phyloP scores from a whole-genome alignment of 192 early-diverging fungal genomes.

The Ambispora gerdemannii region DNA sequence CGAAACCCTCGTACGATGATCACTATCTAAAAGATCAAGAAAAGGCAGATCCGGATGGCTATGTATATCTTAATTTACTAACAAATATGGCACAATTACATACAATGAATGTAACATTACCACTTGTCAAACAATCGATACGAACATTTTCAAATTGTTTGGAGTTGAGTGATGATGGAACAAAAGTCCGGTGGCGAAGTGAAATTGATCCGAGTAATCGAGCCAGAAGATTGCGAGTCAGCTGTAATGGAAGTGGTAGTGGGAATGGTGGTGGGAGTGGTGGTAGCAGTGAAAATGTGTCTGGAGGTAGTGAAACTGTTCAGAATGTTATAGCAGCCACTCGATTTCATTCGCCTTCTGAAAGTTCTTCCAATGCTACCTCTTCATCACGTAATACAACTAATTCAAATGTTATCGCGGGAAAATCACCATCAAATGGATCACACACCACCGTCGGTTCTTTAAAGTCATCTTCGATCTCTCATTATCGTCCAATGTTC shows the following conservation, averaged over 20 bases:
- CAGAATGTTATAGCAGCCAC: neutral
- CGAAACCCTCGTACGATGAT: conserved; percentile 6
- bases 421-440: conserved; percentile 4
- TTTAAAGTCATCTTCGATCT: conserved; percentile 24
- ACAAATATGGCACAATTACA: conserved; percentile 17
- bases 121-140: conserved; percentile 4
- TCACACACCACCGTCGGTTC: neutral
- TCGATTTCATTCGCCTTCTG: neutral
- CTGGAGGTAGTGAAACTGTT: neutral
- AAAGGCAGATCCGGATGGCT: conserved; percentile 2
- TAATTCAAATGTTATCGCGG: neutral
- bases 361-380: neutral
- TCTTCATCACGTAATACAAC: neutral
- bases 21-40: conserved; percentile 23
- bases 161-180: conserved; percentile 12
- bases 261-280: neutral
- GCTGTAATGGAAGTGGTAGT: neutral
- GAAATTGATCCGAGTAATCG: neutral
- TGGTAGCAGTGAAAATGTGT: neutral
- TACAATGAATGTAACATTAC: conserved; percentile 18
- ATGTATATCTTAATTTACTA: conserved; percentile 11
- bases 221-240: neutral
- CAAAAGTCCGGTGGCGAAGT: conserved; percentile 16
- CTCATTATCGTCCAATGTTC: conserved; percentile 17
- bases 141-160: conserved; percentile 20